Base-by-base conservation (phyloP, 768 basidiomycete genomes). In the Rubroboletus satanas region DNA sequence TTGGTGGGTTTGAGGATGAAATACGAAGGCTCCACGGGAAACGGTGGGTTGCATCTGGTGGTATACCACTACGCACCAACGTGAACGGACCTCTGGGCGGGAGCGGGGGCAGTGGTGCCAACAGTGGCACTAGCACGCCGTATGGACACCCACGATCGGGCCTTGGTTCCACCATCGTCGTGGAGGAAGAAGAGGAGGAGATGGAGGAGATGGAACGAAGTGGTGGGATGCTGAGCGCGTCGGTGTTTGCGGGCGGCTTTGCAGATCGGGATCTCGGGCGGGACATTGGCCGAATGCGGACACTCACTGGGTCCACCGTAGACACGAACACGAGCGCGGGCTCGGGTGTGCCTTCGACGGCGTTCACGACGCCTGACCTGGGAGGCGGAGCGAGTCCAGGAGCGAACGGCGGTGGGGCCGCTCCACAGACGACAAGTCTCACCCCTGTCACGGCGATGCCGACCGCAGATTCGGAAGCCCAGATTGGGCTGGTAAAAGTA, bases 101-200 rank as follows among this genome's bases (percentile, higher is more conserved):
- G 48, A 64, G 58, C 29, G 74, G 74, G 1, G 72, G 77, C 8
- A 83, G 76, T 47, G 82, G 80, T 4, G 79, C 76, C 31, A 82
- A 83, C 45, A 87, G 85, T 56, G 86, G 86, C 4, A 71, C 85
- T 23, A 87, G 85, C 64, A 86, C 87, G 26, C 85, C 87, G 2
- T 89, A 77, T 60, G 79, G 79, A 2, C 77, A 80, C 57, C 73
- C 75, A 3, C 73, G 80, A 7, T 74, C 80, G 0, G 78, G 82
- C 15, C 80, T 88, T 56, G 66, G 78, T 51, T 65, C 82, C 68
- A 66, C 76, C 69, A 62, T 83, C 72, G 71, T 82, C 9, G 79
- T 82, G 23, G 88, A 89, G 67, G 90, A 89, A 62, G 88, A 91
- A 10, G 90, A 92, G 58, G 87, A 89, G 21, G 88, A 85, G 43